Percentiles rank a stretch among this genome's conserved stretches.
phyloP scores from a whole-genome alignment of 495 filamentous ascomycete species.

The Tuber brumale region DNA sequence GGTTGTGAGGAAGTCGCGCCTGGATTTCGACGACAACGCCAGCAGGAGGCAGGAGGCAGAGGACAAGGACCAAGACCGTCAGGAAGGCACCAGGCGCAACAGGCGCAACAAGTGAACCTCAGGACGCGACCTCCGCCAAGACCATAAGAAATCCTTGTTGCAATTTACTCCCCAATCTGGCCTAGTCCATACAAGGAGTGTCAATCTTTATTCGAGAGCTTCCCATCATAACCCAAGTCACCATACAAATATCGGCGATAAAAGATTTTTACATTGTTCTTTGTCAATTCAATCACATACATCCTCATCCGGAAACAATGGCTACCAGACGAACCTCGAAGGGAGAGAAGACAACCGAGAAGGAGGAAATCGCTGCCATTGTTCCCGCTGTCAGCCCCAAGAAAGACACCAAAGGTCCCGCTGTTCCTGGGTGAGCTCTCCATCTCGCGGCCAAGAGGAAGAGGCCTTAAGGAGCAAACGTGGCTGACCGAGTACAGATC shows the following conservation, averaged over 20 bases:
- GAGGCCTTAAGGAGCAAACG: background rate
- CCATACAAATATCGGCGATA: background rate
- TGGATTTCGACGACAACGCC: conserved; percentile 7
- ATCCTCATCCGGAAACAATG: conserved; percentile 44
- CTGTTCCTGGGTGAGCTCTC: conserved; percentile 63
- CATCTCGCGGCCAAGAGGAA: background rate
- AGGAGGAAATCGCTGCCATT: conserved; percentile 45
- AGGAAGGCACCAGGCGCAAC: background rate
- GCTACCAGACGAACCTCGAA: conserved; percentile 54
- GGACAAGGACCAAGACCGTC: background rate
- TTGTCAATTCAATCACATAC: background rate
- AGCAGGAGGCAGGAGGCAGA: background rate
- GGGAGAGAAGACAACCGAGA: conserved; percentile 51
- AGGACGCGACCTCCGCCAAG: background rate
- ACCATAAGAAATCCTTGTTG: background rate
- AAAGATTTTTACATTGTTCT: background rate
- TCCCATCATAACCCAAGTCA: background rate
- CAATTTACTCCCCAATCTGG: background rate
- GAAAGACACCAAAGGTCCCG: conserved; percentile 49
- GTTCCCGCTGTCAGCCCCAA: conserved; percentile 5
- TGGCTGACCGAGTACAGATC: conserved; percentile 50
- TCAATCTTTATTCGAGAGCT: background rate
- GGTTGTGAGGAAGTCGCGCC: background rate
- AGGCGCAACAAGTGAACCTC: background rate
- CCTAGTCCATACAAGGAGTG: background rate